Evolutionary conservation across 331 rosid genomes (phyloP).

Genomic region (Ulmus americana): DNA sequence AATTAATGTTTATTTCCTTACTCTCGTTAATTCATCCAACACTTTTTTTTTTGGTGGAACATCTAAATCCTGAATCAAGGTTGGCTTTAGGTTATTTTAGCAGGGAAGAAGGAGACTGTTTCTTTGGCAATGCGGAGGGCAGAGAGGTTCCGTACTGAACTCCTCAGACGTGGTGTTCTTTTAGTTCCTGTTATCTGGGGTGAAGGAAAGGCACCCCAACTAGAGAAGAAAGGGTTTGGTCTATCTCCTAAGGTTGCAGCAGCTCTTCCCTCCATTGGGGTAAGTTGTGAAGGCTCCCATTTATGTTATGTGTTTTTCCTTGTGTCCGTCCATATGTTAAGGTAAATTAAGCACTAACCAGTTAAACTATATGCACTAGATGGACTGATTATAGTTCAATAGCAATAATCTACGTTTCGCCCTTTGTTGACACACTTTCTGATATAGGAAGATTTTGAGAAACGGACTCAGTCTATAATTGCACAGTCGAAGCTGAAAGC

Average conservation of each 20-base stretch:
- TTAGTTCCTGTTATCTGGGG: constrained; percentile 74
- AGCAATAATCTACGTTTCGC: constrained; percentile 5
- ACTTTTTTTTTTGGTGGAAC: neutral
- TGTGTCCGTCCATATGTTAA: neutral
- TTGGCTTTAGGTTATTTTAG: constrained; percentile 77
- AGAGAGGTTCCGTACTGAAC: constrained; percentile 76
- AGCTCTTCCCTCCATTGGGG: constrained; percentile 92
- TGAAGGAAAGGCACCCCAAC: constrained; percentile 53
- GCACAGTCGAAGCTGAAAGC: constrained; percentile 84
- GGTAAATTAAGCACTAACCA: too few species aligned
- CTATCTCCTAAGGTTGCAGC: constrained; percentile 46
- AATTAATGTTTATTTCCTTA: constrained; percentile 4
- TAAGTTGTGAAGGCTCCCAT: constrained; percentile 27
- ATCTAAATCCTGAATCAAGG: constrained; percentile 26
- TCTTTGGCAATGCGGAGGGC: constrained; percentile 63
- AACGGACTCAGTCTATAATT: constrained; percentile 74
- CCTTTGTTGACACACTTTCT: constrained; percentile 25
- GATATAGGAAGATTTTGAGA: constrained; percentile 82
- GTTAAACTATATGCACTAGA: neutral
- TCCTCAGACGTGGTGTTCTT: constrained; percentile 74
- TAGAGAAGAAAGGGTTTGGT: constrained; percentile 90
- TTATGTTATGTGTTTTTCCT: neutral
- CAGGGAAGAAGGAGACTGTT: constrained; percentile 79
- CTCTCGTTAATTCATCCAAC: neutral
- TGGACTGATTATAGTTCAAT: neutral